Evolutionary conservation across 345 rosid genomes (phyloP).

Genomic region (Camelina hispida): DNA sequence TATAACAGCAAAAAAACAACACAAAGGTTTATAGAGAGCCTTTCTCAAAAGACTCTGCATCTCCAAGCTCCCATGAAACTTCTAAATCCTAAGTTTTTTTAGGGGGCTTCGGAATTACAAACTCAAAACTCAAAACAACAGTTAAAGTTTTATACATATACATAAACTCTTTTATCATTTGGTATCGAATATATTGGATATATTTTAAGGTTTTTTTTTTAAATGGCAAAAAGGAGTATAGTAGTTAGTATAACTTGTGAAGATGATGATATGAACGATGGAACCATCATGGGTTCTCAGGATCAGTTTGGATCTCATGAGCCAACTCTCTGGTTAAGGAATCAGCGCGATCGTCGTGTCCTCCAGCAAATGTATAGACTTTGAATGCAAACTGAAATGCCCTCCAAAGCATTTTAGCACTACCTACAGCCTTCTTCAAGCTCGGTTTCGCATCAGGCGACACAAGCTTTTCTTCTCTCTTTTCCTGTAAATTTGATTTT

Average conservation of each 20-base stretch:
- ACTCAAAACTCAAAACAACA: conserved; percentile 28
- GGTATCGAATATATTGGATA: conserved; percentile 9
- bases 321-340: conserved; percentile 77
- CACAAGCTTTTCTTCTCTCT: conserved; percentile 55
- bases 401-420: conserved; percentile 73
- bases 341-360: conserved; percentile 87
- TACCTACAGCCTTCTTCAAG: conserved; percentile 42
- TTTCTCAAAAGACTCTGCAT: conserved; percentile 32
- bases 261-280: neutral
- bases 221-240: conserved; percentile 29
- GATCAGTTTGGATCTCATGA: conserved; percentile 71
- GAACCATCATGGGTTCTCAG: conserved; percentile 46
- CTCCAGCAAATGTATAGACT: conserved; percentile 86
- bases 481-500: conserved; percentile 53
- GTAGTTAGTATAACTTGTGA: neutral
- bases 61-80: conserved; percentile 33
- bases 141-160: conserved; percentile 25
- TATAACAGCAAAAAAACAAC: conserved; percentile 40
- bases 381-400: conserved; percentile 87
- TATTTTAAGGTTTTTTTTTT: conserved; percentile 16
- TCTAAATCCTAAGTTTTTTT: conserved; percentile 33
- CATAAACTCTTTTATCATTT: conserved; percentile 16
- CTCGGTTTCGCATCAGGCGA: conserved; percentile 45
- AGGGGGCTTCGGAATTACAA: conserved; percentile 31
- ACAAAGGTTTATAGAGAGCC: conserved; percentile 10